These are phyloP conservation scores for Torulaspora franciscae DNA, from an alignment of 805 yeast species.

Conservation along the genomic window DNA sequence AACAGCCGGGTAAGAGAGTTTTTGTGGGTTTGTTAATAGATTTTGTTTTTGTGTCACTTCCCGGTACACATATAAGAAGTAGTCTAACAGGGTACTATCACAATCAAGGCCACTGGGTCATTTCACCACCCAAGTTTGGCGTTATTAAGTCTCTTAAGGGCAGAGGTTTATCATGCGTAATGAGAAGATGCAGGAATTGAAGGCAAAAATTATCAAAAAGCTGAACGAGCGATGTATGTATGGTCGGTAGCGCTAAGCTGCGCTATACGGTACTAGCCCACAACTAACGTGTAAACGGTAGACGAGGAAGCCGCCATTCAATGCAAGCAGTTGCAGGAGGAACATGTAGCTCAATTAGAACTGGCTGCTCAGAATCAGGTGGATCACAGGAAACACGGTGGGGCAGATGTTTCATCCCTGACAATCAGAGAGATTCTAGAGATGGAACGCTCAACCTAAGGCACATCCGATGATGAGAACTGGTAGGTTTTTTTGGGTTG, in stretches of 20 bases:
- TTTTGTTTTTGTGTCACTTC: conserved; percentile 3
- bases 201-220: conserved; percentile 11
- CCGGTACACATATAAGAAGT: background rate
- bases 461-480: background rate
- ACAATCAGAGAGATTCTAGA: conserved; percentile 17
- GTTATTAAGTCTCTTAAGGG: background rate
- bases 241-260: background rate
- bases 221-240: conserved; percentile 20
- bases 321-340: conserved; percentile 6
- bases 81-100: background rate
- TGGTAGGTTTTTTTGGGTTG: background rate
- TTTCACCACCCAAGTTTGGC: no score
- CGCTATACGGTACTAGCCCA: background rate
- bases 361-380: conserved; percentile 9
- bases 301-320: conserved; percentile 14
- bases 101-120: background rate
- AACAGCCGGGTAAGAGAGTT: background rate
- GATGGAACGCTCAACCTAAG: conserved; percentile 10
- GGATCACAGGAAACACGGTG: conserved; percentile 4
- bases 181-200: conserved; percentile 12
- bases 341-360: conserved; percentile 7
- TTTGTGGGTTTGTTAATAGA: background rate
- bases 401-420: conserved; percentile 1
- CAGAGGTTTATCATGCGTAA: conserved; percentile 5
- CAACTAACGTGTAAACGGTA: conserved; percentile 8